Base-by-base conservation (phyloP, 148 eudicot genomes). In the Linanthus parryae region DNA sequence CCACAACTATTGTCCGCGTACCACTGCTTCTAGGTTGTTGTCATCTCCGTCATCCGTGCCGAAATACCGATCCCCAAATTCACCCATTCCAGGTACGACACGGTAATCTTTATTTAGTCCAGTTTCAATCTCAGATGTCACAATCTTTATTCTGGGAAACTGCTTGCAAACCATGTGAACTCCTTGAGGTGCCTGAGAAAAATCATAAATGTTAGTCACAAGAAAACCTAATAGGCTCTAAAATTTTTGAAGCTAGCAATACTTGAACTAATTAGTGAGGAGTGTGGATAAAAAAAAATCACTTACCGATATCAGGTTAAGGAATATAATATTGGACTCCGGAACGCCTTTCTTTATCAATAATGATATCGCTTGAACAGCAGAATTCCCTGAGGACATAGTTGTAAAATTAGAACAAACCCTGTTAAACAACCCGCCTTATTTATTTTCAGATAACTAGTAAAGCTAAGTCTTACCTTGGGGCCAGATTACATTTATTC, bases 81-180 rank as follows among this genome's bases (percentile, higher is more conserved):
- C 95, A n/a, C 97, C 95, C 97, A 91, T 91, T 9, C 97, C 97
- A 2, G 97, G 97, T 37, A 91, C 65, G 3, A 91, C 98, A 22
- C 95, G 95, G 48, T 46, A 86, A 54, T 83, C 95, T 58, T 83
- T 73, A 57, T 91, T 86, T 60, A 91, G 56, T 4, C 97, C 95
- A 10, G 50, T 67, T 65, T 91, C 97, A 45, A 91, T 86, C 73
- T 91, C 97, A 20, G 97, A 91, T 17, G 97, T 91, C 60, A 91
- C 95, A 16, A 91, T 91, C 73, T 91, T 91, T 57, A 91, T 60
- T 66, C 95, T 73, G 11, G 97, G 97, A 64, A 91, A 91, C 39
- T 60, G 68, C 66, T 69, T 91, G 79, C 95, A 81, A 24, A 91
- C 97, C 60, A 68, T 74, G 56, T 83, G 97, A 54, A 91, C 88